Percentiles rank a stretch among this genome's conserved stretches.
Conservation (phyloP, 1,284 basidiomycete species). For the Papiliotrema nemorosa region DNA sequence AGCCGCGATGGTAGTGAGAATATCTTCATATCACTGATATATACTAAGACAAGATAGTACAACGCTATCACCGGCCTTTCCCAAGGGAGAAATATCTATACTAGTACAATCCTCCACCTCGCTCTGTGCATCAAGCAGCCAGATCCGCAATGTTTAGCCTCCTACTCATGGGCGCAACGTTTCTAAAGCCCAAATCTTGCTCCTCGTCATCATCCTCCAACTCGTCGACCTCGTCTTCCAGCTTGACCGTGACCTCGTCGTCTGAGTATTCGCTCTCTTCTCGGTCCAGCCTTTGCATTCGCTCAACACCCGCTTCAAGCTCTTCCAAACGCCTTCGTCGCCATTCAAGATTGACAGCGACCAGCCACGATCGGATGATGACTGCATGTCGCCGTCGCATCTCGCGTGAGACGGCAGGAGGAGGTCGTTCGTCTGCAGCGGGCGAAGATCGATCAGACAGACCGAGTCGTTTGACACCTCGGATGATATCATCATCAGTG, state of each 20-base stretch:
- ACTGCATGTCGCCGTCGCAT: slow-evolving; percentile 34
- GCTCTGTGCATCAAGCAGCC: neutral
- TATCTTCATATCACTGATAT: too few relatives aligned
- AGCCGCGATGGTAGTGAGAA: too few relatives aligned
- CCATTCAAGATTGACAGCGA: slow-evolving; percentile 44
- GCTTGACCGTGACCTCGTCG: slow-evolving; percentile 2
- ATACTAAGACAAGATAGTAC: too few relatives aligned
- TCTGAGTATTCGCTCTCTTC: neutral
- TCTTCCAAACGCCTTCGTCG: slow-evolving; percentile 25
- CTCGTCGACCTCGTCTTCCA: slow-evolving; percentile 8
- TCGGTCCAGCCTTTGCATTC: neutral
- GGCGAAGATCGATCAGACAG: slow-evolving; percentile 25
- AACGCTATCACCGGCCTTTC: too few relatives aligned
- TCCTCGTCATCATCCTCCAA: slow-evolving; percentile 4
- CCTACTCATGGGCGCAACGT: neutral
- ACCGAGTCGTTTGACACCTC: slow-evolving; percentile 46
- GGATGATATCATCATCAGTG: slow-evolving; percentile 41
- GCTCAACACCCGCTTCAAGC: neutral
- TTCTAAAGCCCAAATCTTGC: neutral
- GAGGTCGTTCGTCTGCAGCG: neutral
- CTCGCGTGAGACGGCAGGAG: slow-evolving; percentile 8
- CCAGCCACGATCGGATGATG: slow-evolving; percentile 43
- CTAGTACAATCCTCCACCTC: neutral
- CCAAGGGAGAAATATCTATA: neutral
- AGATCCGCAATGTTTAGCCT: slow-evolving; percentile 4